Evolutionary conservation across 306 rosid genomes (phyloP), one percentile per base, ranked within the genome.

Genomic region (Carpinus viminea): DNA sequence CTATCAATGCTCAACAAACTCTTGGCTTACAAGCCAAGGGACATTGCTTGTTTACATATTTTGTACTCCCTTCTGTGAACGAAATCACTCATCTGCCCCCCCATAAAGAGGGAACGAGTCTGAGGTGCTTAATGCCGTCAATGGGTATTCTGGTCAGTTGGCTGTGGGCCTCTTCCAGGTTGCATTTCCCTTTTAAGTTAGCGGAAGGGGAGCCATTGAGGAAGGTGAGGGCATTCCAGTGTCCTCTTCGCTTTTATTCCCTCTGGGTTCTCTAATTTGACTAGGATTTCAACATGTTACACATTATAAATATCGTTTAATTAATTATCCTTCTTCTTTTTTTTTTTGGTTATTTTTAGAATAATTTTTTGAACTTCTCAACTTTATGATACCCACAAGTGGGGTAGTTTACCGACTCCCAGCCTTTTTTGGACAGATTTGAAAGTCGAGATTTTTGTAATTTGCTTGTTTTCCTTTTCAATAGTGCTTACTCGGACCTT

Each of bases 1-100:
- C 70, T 89, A 83, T 31, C 34, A 31, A 31, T 31, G 2, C 2
- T 87, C 78, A 64, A 12, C 79, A 21, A 82, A 85, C 85, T 78
- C 88, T 88, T 88, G 83, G 89, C 92, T 91, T 91, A 3, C 11
- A 91, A 92, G 90, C 85, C 87, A 92, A 89, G 96, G 20, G 72
- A 84, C 75, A 79, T 54, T 79, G 47, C 26, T 24, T 24, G n/a
- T 74, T 73, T 62, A 50, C 75, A 74, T 76, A 78, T 75, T 50
- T 50, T 26, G 56, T 31, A 45, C 79, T 78, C 31, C 70, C 73
- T 76, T 72, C 13, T 62, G 57, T 45, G 78, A 50, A 73, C 3
- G 28, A 77, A 80, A 66, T 83, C 85, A 77, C 83, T 70, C 73
- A 77, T 74, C 47, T 77, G 70, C 52, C 72, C 66, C 66, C 43